Conservation (phyloP, 2,329 filamentous ascomycete species). For the Esteya vermicola region DNA sequence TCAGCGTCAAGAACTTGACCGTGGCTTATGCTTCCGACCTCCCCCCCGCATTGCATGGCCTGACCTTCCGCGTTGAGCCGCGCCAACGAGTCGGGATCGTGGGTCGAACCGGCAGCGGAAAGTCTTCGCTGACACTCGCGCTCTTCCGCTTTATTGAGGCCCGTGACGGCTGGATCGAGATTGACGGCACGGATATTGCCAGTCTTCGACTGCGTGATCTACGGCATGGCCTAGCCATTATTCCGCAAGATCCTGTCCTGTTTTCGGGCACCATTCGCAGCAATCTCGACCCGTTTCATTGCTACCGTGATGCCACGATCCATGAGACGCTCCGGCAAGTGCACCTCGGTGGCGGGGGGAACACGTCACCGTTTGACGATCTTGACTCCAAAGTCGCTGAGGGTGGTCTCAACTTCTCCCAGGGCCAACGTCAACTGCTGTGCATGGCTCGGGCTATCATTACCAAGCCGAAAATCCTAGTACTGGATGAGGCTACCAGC, state of each 20-base stretch:
- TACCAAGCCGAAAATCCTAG: conserved; percentile 37
- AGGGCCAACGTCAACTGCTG: conserved; percentile 43
- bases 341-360: background rate
- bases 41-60: conserved; percentile 15
- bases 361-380: conserved; percentile 15
- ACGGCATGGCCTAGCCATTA: conserved; percentile 22
- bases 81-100: conserved; percentile 53
- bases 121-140: conserved; percentile 35
- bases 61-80: conserved; percentile 21
- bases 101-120: conserved; percentile 53
- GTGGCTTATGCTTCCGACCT: conserved; percentile 15
- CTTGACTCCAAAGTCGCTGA: conserved; percentile 34
- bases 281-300: conserved; percentile 50
- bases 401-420: conserved; percentile 40
- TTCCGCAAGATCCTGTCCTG: conserved; percentile 25
- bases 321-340: background rate
- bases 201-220: conserved; percentile 18
- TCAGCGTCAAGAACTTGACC: conserved; percentile 16
- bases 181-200: conserved; percentile 22
- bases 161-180: conserved; percentile 16
- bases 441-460: conserved; percentile 42
- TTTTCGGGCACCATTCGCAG: conserved; percentile 24
- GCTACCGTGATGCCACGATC: background rate
- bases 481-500: conserved; percentile 44
- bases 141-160: conserved; percentile 22